phyloP scores from a whole-genome alignment of 352 stramenopile species.

The Pythium periplocum region DNA sequence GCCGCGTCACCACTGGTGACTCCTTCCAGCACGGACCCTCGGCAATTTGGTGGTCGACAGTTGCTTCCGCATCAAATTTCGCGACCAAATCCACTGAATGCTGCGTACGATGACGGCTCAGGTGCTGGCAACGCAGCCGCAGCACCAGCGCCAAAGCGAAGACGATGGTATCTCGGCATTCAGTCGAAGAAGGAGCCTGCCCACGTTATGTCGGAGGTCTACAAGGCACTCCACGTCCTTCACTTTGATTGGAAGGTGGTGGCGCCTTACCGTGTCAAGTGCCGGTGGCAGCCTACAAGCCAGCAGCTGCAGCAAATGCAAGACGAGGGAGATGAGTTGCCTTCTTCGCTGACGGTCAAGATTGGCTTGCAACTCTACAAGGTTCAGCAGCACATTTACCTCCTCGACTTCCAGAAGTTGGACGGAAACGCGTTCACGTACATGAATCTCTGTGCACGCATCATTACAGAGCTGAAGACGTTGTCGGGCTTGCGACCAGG shows the following conservation, averaged over 20 bases:
- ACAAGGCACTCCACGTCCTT: constrained; percentile 96
- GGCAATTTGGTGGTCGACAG: constrained; percentile 61
- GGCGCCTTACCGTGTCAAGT: constrained; percentile 97
- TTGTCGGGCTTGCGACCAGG: constrained; percentile 76
- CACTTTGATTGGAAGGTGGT: constrained; percentile 97
- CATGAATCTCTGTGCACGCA: constrained; percentile 98
- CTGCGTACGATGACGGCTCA: too few relatives aligned
- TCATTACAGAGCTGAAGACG: constrained; percentile 99
- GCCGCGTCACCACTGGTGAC: constrained; percentile 72
- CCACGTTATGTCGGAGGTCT: constrained; percentile 99
- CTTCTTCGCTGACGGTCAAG: constrained; percentile 86
- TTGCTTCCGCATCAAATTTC: constrained; percentile 9
- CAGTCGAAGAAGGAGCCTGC: constrained; percentile 99
- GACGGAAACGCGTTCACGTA: constrained; percentile 98
- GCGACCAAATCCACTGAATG: constrained; percentile 3
- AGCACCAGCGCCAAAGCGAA: constrained; percentile 47
- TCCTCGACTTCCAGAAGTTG: constrained; percentile 97
- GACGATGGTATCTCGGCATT: constrained; percentile 98
- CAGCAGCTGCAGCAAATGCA: constrained; percentile 30
- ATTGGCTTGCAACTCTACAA: constrained; percentile 97
- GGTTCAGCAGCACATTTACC: constrained; percentile 98
- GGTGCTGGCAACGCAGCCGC: constrained; percentile 1
- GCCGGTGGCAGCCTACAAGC: constrained; percentile 84
- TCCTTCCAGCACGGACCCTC: constrained; percentile 42
- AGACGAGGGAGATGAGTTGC: constrained; percentile 10